Percentiles rank a stretch among this genome's conserved stretches.
These are phyloP conservation scores for Geotrichum carabidarum DNA, from an alignment of 1,139 yeast genomes.

Conservation along the genomic window DNA sequence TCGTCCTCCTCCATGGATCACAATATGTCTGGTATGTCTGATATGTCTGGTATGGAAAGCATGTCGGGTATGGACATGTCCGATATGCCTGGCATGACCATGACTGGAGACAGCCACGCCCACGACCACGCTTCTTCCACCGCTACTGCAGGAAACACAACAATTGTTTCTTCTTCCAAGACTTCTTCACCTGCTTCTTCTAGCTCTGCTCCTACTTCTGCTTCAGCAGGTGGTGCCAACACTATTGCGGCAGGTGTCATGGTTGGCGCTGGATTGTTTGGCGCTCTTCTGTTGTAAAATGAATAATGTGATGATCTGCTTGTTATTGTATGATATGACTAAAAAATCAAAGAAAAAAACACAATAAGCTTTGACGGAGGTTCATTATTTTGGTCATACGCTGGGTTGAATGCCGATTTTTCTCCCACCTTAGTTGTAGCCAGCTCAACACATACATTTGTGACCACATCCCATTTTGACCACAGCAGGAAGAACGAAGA, in stretches of 20 bases:
- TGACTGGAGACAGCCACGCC: not conserved
- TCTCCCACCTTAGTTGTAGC: not conserved
- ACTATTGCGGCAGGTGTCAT: not conserved
- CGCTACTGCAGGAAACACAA: not conserved
- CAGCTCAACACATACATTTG: too few species aligned
- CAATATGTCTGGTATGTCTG: not conserved
- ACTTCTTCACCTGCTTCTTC: not conserved
- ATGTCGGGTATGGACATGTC: too few species aligned
- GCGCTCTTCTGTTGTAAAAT: not conserved
- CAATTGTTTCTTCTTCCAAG: not conserved
- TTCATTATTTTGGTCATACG: too few species aligned
- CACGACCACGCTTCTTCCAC: not conserved
- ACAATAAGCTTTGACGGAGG: too few species aligned
- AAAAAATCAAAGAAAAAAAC: too few species aligned
- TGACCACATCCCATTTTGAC: too few species aligned
- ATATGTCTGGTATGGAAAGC: not conserved
- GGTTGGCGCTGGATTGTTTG: not conserved
- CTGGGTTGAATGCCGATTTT: not conserved
- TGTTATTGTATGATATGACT: too few species aligned
- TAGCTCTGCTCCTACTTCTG: not conserved
- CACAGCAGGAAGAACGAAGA: too few species aligned
- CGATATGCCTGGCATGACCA: not conserved
- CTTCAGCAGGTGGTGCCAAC: slow-evolving; percentile 1
- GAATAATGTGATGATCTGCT: too few species aligned
- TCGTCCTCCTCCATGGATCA: not conserved